Evolutionary conservation across 768 basidiomycete species (phyloP), one percentile per base, ranked within the genome.

Genomic region (Scleroderma bovista): DNA sequence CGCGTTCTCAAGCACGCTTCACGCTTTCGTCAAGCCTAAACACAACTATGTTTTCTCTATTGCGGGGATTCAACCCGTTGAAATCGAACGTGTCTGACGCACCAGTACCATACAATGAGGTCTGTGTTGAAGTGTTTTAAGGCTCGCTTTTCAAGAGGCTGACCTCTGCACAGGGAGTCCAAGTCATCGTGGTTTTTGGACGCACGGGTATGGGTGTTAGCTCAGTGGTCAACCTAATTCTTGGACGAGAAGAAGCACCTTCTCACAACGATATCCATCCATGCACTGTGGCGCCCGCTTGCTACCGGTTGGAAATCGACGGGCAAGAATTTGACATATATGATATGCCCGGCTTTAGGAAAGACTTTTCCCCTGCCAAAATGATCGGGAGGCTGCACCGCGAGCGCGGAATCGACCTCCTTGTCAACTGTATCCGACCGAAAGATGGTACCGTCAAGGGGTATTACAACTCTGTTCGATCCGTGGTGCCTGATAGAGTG

Each of bases 191-290:
- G 48, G 52, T 66, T 52, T 66, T 68, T 47, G 65, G 65, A 51
- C 64, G 66, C 12, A 66, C 66, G 2, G 66, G 66, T 16, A 61
- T 65, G 55, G 65, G 65, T 1, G 52, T 66, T 48, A 66, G 65
- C 36, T 66, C 65, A 12, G 57, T 66, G 47, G 65, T 66, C 15
- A 66, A 66, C 33, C 36, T 66, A 26, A 68, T 66, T 51, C 51
- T 63, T 44, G 61, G 66, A 17, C 62, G 56, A 42, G 66, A 66
- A 54, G 62, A 64, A 44, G 66, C 65, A 48, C 64, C 63, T 11
- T 66, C 56, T 46, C 66, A 62, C 48, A 66, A 62, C 19, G 63
- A 64, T 56, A 64, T 64, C 31, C 64, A 64, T 26, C 64, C 64
- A 2, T 64, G 63, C 39, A 66, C 63, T 5, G 0, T 59, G 8